Conservation (phyloP, 1,139 yeast genomes). For the Blastobotrys persicus region DNA sequence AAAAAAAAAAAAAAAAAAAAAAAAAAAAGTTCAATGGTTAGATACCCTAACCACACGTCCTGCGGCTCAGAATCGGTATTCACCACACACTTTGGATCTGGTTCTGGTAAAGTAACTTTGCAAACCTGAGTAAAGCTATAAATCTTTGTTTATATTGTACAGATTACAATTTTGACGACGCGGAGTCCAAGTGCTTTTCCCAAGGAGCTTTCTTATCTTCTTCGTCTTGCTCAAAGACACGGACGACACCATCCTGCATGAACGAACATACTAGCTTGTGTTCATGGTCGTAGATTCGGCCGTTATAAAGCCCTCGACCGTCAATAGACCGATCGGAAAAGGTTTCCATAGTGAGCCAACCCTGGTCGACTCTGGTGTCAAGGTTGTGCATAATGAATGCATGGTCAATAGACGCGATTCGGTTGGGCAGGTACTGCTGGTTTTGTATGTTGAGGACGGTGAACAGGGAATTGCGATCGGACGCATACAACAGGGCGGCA, state of each 20-base stretch:
- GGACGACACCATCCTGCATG: constrained; percentile 37
- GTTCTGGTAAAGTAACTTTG: too few relatives aligned
- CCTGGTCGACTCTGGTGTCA: constrained; percentile 28
- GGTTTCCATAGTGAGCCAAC: constrained; percentile 37
- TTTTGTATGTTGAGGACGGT: constrained; percentile 34
- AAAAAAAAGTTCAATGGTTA: constrained; percentile 8
- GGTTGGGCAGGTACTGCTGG: constrained; percentile 22
- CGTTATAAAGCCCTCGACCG: constrained; percentile 36
- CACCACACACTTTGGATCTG: too few relatives aligned
- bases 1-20: not conserved
- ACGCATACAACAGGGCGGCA: constrained; percentile 35
- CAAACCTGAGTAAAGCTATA: too few relatives aligned
- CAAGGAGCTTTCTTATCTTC: not conserved
- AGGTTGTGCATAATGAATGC: constrained; percentile 34
- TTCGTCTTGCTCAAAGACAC: constrained; percentile 19
- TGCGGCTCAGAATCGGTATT: too few relatives aligned
- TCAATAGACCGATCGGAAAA: constrained; percentile 33
- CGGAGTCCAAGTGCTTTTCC: not conserved
- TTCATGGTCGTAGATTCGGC: constrained; percentile 32
- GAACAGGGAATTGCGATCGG: constrained; percentile 38
- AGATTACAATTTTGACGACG: constrained; percentile 1
- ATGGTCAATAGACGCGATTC: constrained; percentile 37
- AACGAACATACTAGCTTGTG: constrained; percentile 33
- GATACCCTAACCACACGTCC: not conserved
- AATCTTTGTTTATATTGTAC: too few relatives aligned